phyloP scores from a whole-genome alignment of 495 filamentous ascomycete genomes.

The Hypoxylon intermedium region DNA sequence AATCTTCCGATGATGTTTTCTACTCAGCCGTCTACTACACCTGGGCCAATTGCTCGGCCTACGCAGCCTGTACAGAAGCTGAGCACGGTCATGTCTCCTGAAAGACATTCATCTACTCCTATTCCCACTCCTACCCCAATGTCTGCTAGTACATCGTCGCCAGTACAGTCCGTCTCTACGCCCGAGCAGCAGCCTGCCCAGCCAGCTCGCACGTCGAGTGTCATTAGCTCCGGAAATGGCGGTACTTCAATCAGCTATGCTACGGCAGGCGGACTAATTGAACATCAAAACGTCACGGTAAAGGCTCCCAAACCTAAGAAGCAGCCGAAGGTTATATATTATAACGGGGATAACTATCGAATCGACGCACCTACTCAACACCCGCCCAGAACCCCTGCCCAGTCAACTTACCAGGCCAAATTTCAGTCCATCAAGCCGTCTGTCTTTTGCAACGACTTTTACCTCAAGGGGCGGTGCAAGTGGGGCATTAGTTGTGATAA shows the following conservation, averaged over 20 bases:
- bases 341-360: constrained; percentile 39
- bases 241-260: constrained; percentile 45
- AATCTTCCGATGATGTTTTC: constrained; percentile 9
- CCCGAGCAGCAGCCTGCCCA: constrained; percentile 21
- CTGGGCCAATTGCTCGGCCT: constrained; percentile 40
- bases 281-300: constrained; percentile 44
- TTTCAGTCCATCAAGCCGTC: constrained; percentile 41
- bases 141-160: constrained; percentile 27
- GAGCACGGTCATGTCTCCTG: constrained; percentile 9
- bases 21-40: constrained; percentile 6
- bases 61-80: constrained; percentile 25
- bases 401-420: constrained; percentile 41
- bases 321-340: constrained; percentile 36
- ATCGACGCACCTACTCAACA: constrained; percentile 42
- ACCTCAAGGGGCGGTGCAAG: constrained; percentile 43
- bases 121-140: constrained; percentile 23
- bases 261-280: constrained; percentile 38
- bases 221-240: constrained; percentile 44
- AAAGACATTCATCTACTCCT: constrained; percentile 24
- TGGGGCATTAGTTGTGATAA: constrained; percentile 44
- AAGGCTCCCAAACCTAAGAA: constrained; percentile 45
- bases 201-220: constrained; percentile 29
- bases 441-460: constrained; percentile 44
- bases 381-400: constrained; percentile 40
- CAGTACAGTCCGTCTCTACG: constrained; percentile 24